Percentiles rank a stretch among this genome's conserved stretches.
These are phyloP conservation scores for Trichosporon sp. DNA, from an alignment of 1,284 basidiomycete genomes.

Conservation along the genomic window DNA sequence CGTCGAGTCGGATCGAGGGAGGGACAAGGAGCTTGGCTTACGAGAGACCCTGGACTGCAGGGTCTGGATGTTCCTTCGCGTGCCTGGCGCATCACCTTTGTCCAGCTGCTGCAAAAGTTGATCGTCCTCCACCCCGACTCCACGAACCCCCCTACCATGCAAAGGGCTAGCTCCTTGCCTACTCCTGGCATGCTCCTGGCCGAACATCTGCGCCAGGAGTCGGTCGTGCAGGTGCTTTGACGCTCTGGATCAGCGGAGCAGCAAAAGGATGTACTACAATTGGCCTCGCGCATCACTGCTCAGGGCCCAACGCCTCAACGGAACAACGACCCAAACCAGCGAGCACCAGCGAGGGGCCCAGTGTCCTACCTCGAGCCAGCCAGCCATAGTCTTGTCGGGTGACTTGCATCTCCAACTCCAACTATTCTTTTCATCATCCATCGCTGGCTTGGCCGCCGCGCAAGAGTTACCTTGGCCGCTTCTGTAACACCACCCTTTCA, in stretches of 20 bases:
- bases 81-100: not conserved
- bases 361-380: too few relatives aligned
- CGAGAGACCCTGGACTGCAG: not conserved
- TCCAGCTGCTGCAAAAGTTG: not conserved
- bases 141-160: not conserved
- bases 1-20: not conserved
- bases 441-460: slow-evolving; percentile 14
- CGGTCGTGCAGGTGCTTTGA: too few relatives aligned
- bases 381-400: not conserved
- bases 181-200: not conserved
- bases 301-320: not conserved
- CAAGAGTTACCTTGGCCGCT: not conserved
- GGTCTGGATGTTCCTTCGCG: not conserved
- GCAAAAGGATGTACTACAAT: not conserved
- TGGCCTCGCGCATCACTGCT: not conserved
- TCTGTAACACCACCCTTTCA: not conserved
- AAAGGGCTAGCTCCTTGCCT: not conserved
- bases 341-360: too few relatives aligned
- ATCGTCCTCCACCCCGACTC: not conserved
- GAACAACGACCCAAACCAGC: too few relatives aligned
- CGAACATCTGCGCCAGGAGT: too few relatives aligned
- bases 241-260: slow-evolving; percentile 2
- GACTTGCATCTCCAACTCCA: not conserved
- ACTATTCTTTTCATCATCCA: not conserved
- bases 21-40: not conserved